Evolutionary conservation across 495 filamentous ascomycete species (phyloP), one percentile per base, ranked within the genome.

Genomic region (Margaritispora aquatica): DNA sequence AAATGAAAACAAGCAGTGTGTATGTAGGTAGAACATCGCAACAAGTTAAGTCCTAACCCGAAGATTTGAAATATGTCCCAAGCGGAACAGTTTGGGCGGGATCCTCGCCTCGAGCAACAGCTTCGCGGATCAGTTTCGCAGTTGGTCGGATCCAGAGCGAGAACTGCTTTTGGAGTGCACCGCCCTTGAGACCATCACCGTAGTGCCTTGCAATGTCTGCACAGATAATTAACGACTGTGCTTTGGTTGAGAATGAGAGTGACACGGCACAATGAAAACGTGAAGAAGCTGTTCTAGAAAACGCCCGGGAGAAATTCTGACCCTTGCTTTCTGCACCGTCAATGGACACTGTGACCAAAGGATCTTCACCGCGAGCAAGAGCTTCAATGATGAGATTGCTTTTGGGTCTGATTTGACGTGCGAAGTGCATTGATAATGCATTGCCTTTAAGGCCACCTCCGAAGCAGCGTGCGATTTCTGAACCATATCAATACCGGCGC

Each of bases 121-220:
- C 74, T 8, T 57, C 48, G 20, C 65, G 63, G 29, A 80, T 70
- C 0, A 50, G 55, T 1, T 70, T 64, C 26, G 70, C 72, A 1
- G 70, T 57, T 9, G 59, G 57, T 54, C 68, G 71, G 23, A 77
- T 34, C 8, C 66, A 67, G 21, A 76, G 71, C 2, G 22, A 20
- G 17, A 46, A 46, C 17, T 56, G 54, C 36, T 41, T 56, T 3
- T 7, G 5, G 13, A 56, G 26, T 13, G 54, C 54, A 26, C 54
- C 38, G n/a, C 20, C 22, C 36, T 46, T 56, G 17, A 56, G 24
- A 21, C 36, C 54, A 23, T 46, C 34, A 2, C 54, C 54, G 19
- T 47, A 56, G 22, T 13, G 17, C 8, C 11, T n/a, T n/a, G 38
- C 38, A 17, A 44, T 46, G 15, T 38, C 44, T 47, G 54, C 50